Evolutionary conservation across 1,139 yeast genomes (phyloP).

Genomic region (Kazachstania sp.): DNA sequence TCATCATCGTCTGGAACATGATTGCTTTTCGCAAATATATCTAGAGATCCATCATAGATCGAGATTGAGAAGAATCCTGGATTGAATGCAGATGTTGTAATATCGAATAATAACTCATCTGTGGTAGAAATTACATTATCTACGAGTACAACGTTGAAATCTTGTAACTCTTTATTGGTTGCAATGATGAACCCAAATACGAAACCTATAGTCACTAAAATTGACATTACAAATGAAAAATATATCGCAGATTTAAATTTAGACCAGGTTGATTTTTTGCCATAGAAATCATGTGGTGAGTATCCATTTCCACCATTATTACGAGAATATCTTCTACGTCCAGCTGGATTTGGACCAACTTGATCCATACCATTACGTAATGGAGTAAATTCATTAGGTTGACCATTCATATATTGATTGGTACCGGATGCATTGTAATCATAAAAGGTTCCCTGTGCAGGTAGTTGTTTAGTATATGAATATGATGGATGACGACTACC

Average conservation of each 20-base stretch:
- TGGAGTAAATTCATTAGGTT: constrained; percentile 13
- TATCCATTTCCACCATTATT: constrained; percentile 37
- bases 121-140: constrained; percentile 70
- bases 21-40: constrained; percentile 77
- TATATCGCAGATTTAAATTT: constrained; percentile 44
- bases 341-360: neutral
- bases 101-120: constrained; percentile 76
- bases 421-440: neutral
- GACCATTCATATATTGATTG: neutral
- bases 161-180: constrained; percentile 72
- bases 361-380: constrained; percentile 3
- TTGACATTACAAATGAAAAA: constrained; percentile 45
- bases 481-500: constrained; percentile 1
- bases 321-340: constrained; percentile 8
- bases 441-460: neutral
- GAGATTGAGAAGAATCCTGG: constrained; percentile 75
- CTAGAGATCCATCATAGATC: constrained; percentile 63
- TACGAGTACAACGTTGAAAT: constrained; percentile 51
- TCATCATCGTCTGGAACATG: constrained; percentile 13
- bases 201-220: constrained; percentile 62
- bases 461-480: neutral
- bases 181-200: constrained; percentile 78
- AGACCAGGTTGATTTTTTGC: constrained; percentile 29
- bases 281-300: constrained; percentile 50
- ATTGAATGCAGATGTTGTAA: constrained; percentile 70